Evolutionary conservation across 2,329 filamentous ascomycete genomes (phyloP).

Genomic region (Ascochyta lentis): DNA sequence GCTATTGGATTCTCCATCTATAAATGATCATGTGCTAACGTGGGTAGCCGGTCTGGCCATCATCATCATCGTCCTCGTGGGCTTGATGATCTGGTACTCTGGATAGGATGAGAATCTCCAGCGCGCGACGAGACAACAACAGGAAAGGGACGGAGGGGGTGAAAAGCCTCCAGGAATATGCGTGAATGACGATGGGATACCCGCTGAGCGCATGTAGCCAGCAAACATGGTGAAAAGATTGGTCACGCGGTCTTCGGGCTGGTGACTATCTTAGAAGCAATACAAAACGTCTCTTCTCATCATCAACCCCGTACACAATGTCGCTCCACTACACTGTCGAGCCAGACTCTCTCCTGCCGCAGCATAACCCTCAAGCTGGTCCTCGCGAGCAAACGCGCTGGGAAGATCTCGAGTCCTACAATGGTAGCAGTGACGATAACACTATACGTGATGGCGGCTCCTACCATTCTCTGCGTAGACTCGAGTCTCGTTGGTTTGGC

Average conservation of each 20-base stretch:
- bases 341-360: not conserved
- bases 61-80: not conserved
- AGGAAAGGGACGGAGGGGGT: not conserved
- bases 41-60: not conserved
- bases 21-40: not conserved
- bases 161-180: not conserved
- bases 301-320: not conserved
- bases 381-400: not conserved
- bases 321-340: not conserved
- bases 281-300: too few relatives aligned
- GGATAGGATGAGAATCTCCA: not conserved
- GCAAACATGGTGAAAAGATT: constrained; percentile 4
- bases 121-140: not conserved
- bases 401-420: constrained; percentile 6
- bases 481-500: not conserved
- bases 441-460: not conserved
- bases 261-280: not conserved
- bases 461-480: not conserved
- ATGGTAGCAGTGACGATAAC: not conserved
- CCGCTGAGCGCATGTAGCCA: not conserved
- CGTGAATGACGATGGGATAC: not conserved
- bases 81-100: not conserved
- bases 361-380: not conserved
- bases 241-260: not conserved
- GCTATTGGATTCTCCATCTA: not conserved